Percentiles rank a stretch among this genome's conserved stretches.
Evolutionary conservation across 1,284 basidiomycete species (phyloP).

Genomic region (Cystobasidium slooffiae): DNA sequence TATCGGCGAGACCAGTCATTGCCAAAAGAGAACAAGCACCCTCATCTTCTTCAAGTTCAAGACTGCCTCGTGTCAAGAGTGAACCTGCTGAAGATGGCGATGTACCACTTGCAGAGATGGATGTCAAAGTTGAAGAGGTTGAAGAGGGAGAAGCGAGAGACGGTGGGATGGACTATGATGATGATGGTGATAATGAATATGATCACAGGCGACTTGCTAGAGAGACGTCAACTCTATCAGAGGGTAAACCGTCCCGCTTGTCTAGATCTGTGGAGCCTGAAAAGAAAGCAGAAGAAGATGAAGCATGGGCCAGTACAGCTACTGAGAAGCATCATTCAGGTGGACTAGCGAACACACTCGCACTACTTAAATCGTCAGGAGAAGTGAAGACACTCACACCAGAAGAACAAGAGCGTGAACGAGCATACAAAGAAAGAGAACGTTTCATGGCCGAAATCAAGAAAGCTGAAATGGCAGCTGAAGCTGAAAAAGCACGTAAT

Average conservation of each 20-base stretch:
- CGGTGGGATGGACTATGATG: slow-evolving; percentile 50
- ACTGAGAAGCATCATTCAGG: slow-evolving; percentile 70
- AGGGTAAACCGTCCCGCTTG: background rate
- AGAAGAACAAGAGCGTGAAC: slow-evolving; percentile 78
- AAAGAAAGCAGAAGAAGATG: slow-evolving; percentile 21
- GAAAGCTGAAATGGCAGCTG: slow-evolving; percentile 72
- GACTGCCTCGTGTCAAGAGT: slow-evolving; percentile 50
- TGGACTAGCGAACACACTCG: slow-evolving; percentile 86
- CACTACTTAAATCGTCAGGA: slow-evolving; percentile 89
- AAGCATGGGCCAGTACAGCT: slow-evolving; percentile 63
- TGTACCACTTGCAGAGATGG: slow-evolving; percentile 60
- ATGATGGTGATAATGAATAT: slow-evolving; percentile 39
- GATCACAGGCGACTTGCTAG: slow-evolving; percentile 29
- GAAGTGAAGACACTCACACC: slow-evolving; percentile 70
- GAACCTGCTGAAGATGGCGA: slow-evolving; percentile 59
- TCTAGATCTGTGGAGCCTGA: slow-evolving; percentile 8
- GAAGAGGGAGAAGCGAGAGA: slow-evolving; percentile 58
- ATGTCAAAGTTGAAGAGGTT: slow-evolving; percentile 66
- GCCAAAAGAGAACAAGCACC: slow-evolving; percentile 60
- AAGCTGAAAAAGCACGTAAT: slow-evolving; percentile 62
- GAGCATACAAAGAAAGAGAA: slow-evolving; percentile 80
- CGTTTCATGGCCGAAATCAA: slow-evolving; percentile 88
- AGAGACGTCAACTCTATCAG: slow-evolving; percentile 29
- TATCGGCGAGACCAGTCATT: slow-evolving; percentile 63
- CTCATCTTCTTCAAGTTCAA: background rate